Base-by-base conservation (phyloP, 2,329 filamentous ascomycete genomes). In the Amesomyces nigricolor region DNA sequence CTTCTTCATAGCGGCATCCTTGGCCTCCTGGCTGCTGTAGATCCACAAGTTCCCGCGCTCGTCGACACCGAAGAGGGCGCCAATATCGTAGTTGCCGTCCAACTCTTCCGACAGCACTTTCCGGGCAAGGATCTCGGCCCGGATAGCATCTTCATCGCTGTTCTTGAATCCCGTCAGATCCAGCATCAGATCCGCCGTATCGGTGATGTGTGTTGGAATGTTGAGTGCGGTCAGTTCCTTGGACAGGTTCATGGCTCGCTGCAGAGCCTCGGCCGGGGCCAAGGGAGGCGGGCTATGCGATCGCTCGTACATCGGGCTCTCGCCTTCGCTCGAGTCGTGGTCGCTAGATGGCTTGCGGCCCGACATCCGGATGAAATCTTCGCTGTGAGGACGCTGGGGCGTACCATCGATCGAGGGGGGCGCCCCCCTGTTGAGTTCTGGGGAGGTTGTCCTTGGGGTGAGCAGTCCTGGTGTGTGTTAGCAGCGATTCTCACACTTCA, bases 31-130 rank as follows among this genome's bases (percentile, higher is more conserved):
- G 65, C 91, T 97, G 72, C 91, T 94, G 74, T 99, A 99, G 62
- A 99, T 97, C 92, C 94, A 97, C n/a, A 99, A 78, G 65, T 99
- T 99, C 6, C 94, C 94, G 57, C 94, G 85, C 66, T 95, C 91
- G 67, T 99, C 94, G 44, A 94, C 92, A 11, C 91, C 94, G 64
- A 99, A 96, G 30, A 99, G 78, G 2, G 92, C 87, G 5, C 94
- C 94, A 64, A 99, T 95, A 68, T 99, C 94, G 70, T 96, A 96
- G 67, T 92, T 91, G 19, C 91, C 94, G 65, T 96, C 89, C 13
- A 97, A 74, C 71, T 97, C 92, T 67, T 99, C 91, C 0, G 91
- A 86, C 11, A 99, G 79, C 49, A 99, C 90, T 69, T 92, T 94
- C 19, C 94, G 83, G 5, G 94, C 94, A 58, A 97, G 80, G n/a